Base-by-base conservation (phyloP, 75 land plant species). In the Selaginella moellendorffii region DNA sequence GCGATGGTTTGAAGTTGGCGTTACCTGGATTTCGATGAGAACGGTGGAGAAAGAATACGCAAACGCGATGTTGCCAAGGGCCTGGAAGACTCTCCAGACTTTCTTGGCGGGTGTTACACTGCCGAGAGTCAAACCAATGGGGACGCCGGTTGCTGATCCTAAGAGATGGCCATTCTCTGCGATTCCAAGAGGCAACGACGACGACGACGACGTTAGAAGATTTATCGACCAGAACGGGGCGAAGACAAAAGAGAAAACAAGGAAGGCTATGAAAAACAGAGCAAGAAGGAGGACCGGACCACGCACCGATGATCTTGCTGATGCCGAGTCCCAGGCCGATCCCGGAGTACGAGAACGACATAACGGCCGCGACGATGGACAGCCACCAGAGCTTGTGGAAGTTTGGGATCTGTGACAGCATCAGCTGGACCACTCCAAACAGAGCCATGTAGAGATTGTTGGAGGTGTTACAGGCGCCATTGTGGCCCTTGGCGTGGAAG, bases 11-110 rank as follows among this genome's bases (percentile, higher is more conserved):
- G n/a, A n/a, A n/a, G n/a, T n/a, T n/a, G n/a, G n/a, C n/a, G 2
- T 56, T 77, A 80, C 86, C 78, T 85, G 85, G 54, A 85, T 85
- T 62, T 85, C 88, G 0, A 85, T 75, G 42, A 85, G 88, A 26
- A 85, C 66, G 28, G 75, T 63, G 24, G 85, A 76, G 31, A 71
- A 85, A n/a, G 82, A 75, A 72, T 81, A 85, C 1, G 88, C 82
- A 54, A 80, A 85, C 14, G 88, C 88, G 1, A 85, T 82, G 71
- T 85, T 69, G 0, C 88, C 88, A 28, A 85, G 66, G 19, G 88
- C 88, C 71, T 82, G 88, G 68, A 85, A 82, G 29, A 68, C 81
- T 21, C 74, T 30, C 88, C 88, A 85, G 0, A 80, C 68, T 69
- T 85, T 85, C 31, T 27, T 1, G 0, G 23, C 60, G 14, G 54